Evolutionary conservation across 768 basidiomycete genomes (phyloP).

Genomic region (Xerocomellus amylosporus): DNA sequence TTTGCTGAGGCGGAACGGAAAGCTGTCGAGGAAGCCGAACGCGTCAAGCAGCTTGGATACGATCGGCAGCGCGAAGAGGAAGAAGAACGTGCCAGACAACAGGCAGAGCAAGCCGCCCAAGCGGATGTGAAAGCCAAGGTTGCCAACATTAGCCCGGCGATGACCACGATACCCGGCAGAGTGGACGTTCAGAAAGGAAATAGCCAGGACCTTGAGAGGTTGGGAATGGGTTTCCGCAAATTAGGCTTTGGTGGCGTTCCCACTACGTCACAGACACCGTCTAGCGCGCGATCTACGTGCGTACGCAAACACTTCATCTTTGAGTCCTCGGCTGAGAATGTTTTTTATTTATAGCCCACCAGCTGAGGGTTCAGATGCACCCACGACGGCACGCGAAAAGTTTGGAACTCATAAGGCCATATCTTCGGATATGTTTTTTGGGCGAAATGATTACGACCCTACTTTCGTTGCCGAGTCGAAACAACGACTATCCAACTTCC

Average conservation of each 20-base stretch:
- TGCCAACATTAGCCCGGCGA: constrained; percentile 23
- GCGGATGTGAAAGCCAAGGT: constrained; percentile 31
- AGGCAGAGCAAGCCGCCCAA: constrained; percentile 48
- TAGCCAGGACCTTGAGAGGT: constrained; percentile 50
- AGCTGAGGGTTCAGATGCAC: constrained; percentile 58
- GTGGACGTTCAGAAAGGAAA: constrained; percentile 39
- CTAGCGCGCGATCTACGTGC: constrained; percentile 44
- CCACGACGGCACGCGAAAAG: constrained; percentile 82
- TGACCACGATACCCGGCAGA: constrained; percentile 25
- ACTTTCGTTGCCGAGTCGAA: constrained; percentile 70
- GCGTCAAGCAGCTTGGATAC: constrained; percentile 89
- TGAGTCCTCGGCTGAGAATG: background rate
- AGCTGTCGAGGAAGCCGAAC: constrained; percentile 88
- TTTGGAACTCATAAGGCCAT: constrained; percentile 94
- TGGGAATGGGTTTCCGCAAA: constrained; percentile 71
- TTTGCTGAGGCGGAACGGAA: constrained; percentile 93
- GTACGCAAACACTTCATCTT: background rate
- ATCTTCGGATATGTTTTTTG: constrained; percentile 98
- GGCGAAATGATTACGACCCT: constrained; percentile 83
- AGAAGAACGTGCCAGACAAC: constrained; percentile 68
- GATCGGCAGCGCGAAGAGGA: constrained; percentile 82
- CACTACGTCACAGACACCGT: constrained; percentile 51
- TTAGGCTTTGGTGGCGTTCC: constrained; percentile 87
- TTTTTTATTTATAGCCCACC: constrained; percentile 20
- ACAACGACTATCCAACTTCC: constrained; percentile 76